Percentiles rank a stretch among this genome's conserved stretches.
Evolutionary conservation across 352 stramenopile species (phyloP).

Genomic region (Globisporangium cylindrosporum): DNA sequence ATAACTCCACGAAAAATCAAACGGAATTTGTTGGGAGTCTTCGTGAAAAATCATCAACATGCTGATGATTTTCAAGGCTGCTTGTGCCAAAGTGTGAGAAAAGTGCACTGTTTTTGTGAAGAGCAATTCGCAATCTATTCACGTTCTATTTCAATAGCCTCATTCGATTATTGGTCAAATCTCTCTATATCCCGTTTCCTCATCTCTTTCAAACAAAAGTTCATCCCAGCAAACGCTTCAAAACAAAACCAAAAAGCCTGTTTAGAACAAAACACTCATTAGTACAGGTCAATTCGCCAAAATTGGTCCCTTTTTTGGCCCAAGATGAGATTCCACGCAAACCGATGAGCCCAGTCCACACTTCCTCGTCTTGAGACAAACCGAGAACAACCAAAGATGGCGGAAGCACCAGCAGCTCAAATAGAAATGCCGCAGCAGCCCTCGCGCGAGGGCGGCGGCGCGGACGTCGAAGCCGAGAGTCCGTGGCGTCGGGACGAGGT

Average conservation of each 20-base stretch:
- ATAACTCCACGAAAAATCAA: too few relatives aligned
- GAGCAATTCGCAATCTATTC: too few relatives aligned
- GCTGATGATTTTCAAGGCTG: too few relatives aligned
- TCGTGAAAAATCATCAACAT: too few relatives aligned
- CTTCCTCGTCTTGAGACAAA: neutral
- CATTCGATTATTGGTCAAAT: neutral
- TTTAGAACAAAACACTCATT: neutral
- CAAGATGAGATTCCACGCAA: neutral
- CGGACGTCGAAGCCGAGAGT: constrained; percentile 9
- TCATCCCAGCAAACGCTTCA: neutral
- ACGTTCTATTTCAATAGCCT: too few relatives aligned
- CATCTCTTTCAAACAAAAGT: neutral
- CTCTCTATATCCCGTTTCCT: neutral
- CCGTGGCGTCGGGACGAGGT: constrained; percentile 7
- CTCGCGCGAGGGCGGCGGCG: neutral
- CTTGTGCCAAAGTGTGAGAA: too few relatives aligned
- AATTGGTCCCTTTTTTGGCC: neutral
- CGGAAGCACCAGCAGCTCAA: neutral
- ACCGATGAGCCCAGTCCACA: neutral
- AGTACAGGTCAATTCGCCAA: neutral
- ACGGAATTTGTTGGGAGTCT: too few relatives aligned
- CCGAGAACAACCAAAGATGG: neutral
- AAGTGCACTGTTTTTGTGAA: too few relatives aligned
- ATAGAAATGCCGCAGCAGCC: neutral
- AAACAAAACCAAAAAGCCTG: neutral